Evolutionary conservation across 352 stramenopile species (phyloP), one percentile per base, ranked within the genome.

Genomic region (Phytophthora sojae): DNA sequence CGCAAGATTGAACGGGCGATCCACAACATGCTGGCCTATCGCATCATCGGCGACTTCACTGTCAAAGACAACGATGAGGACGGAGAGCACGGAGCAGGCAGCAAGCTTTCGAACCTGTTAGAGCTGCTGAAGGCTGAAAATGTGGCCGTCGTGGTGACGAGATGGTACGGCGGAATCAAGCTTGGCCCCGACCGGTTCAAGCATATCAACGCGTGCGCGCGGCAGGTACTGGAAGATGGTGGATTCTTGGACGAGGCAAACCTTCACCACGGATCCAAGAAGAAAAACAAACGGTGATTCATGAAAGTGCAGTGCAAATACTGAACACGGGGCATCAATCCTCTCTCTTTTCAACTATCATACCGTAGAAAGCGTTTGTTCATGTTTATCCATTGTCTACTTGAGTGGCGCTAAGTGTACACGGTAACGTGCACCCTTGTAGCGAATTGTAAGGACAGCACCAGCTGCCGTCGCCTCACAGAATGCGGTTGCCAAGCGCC

Each of bases 401-500:
- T 15, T 26, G 6, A 1, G 45, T 26, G 15, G 5, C 42, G 35
- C 17, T 49, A n/a, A 21, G 6, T 52, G 45, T 4, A 29, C 3
- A 4, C 2, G 45, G n/a, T 26, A 4, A 14, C 8, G 45, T 23
- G 45, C 42, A 49, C 15, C n/a, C 17, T 49, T 17, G 3, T 49
- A 11, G 15, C 7, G 39, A 49, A n/a, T 21, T 21, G 7, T 19
- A 11, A 23, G n/a, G 2, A 15, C 3, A 19, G 14, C 6, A n/a
- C 26, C 1, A 51, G 44, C 12, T 52, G 19, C 2, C 37, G 8
- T 29, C 21, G 19, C 17, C 21, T 62, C 95, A 98, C 30, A 98
- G 67, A 64, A 98, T 98, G 61, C 89, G 86, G 67, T 98, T 98
- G 54, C 96, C 96, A 52, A 98, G 86, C 26, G 97, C 88, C 57